A percentile compares a stretch with the other conserved stretches of the same genome.
phyloP scores from a whole-genome alignment of 2,329 filamentous ascomycete species.

The Ophiostoma tasmaniense region DNA sequence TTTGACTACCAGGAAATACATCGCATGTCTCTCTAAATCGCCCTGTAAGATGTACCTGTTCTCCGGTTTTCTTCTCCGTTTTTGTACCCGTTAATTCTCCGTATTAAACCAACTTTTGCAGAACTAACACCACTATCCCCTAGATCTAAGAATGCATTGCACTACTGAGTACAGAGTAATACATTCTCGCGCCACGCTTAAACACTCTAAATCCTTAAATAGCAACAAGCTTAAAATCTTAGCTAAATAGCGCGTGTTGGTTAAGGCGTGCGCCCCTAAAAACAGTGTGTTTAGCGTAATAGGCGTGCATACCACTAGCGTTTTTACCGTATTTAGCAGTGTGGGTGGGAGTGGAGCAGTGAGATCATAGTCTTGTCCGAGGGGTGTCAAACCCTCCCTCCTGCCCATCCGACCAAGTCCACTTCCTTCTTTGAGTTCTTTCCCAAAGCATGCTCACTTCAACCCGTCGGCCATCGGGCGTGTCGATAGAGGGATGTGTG shows the following conservation, averaged over 20 bases:
- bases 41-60: too few relatives aligned
- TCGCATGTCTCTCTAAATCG: too few relatives aligned
- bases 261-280: not conserved
- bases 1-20: not conserved
- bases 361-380: slow-evolving; percentile 2
- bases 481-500: not conserved
- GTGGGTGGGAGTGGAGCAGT: slow-evolving; percentile 5
- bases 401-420: slow-evolving; percentile 1
- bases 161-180: too few relatives aligned
- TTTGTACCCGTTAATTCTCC: not conserved
- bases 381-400: not conserved
- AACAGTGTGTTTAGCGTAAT: not conserved
- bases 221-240: not conserved
- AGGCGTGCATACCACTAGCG: not conserved
- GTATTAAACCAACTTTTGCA: not conserved
- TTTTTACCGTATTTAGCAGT: not conserved
- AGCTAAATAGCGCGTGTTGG: not conserved
- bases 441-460: too few relatives aligned
- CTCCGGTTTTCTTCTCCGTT: slow-evolving; percentile 3
- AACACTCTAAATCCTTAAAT: not conserved
- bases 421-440: not conserved
- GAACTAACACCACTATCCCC: not conserved
- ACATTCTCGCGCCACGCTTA: not conserved
- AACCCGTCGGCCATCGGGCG: not conserved
- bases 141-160: not conserved